These are phyloP conservation scores for Kernera saxatilis DNA, from an alignment of 345 rosid species.

Conservation along the genomic window DNA sequence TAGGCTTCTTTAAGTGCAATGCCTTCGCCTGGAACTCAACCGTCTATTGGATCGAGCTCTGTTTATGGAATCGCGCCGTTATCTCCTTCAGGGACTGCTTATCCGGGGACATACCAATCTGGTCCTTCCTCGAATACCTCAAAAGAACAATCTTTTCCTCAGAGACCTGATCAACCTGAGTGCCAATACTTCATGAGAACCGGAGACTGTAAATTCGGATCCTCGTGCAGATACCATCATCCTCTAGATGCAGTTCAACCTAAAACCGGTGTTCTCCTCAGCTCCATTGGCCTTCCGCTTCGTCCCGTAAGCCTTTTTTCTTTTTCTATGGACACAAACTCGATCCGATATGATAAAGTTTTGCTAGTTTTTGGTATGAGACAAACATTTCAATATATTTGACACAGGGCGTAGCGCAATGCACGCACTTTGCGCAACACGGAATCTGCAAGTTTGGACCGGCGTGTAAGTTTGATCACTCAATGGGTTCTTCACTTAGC, in stretches of 20 bases:
- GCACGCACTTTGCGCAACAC: conserved; percentile 56
- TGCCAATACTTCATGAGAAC: conserved; percentile 86
- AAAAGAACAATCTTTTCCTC: conserved; percentile 68
- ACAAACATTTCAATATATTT: neutral
- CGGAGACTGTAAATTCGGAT: conserved; percentile 89
- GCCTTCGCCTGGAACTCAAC: conserved; percentile 61
- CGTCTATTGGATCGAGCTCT: conserved; percentile 52
- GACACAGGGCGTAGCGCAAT: conserved; percentile 64
- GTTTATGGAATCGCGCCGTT: conserved; percentile 61
- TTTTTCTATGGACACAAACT: neutral
- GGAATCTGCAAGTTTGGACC: conserved; percentile 76
- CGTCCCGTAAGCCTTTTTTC: conserved; percentile 64
- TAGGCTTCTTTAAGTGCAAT: conserved; percentile 61
- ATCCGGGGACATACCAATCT: conserved; percentile 52
- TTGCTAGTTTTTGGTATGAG: neutral
- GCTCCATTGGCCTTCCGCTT: conserved; percentile 81
- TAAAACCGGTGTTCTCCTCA: conserved; percentile 47
- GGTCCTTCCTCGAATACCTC: conserved; percentile 44
- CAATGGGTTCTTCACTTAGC: conserved; percentile 52
- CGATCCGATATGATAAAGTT: neutral
- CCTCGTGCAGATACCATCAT: conserved; percentile 89
- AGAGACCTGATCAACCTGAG: conserved; percentile 84
- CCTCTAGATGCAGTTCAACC: conserved; percentile 57
- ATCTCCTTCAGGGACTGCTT: conserved; percentile 65
- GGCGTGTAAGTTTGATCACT: conserved; percentile 84